Conservation (phyloP, 768 basidiomycete genomes). For the Mycena vitilis region DNA sequence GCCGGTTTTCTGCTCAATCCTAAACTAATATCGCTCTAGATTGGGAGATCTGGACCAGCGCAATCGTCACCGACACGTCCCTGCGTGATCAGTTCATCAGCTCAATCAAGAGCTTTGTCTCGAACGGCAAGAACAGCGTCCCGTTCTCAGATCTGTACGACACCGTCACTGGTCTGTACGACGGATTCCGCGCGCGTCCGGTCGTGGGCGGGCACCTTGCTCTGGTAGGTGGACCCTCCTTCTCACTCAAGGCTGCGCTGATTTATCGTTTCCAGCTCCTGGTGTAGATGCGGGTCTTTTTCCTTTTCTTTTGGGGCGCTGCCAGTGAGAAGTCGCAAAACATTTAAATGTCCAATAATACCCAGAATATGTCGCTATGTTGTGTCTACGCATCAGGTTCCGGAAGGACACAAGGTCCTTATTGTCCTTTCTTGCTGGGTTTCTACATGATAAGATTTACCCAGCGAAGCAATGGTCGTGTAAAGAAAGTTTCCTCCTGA, state of each 20-base stretch:
- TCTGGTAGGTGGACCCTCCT: conserved; percentile 4
- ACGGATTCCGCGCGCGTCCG: conserved; percentile 55
- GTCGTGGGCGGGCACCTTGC: conserved; percentile 54
- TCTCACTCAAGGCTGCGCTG: background rate
- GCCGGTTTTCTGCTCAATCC: background rate
- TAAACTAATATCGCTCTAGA: conserved; percentile 37
- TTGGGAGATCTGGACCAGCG: conserved; percentile 57
- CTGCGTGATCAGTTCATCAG: conserved; percentile 52
- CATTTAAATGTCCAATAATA: background rate
- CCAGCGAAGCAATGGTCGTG: no score
- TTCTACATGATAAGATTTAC: no score
- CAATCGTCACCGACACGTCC: conserved; percentile 45
- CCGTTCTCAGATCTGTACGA: conserved; percentile 56
- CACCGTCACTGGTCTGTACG: conserved; percentile 46
- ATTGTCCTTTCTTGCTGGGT: no score
- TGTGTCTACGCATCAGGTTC: no score
- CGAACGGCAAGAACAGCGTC: conserved; percentile 44
- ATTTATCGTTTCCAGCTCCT: conserved; percentile 5
- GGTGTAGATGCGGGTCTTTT: background rate
- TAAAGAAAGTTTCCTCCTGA: no score
- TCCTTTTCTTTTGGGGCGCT: background rate
- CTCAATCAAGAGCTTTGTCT: conserved; percentile 46
- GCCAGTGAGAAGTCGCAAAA: background rate
- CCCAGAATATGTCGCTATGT: background rate
- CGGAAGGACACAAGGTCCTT: no score